Evolutionary conservation across 305 asterid species (phyloP), one percentile per base, ranked within the genome.

Genomic region (Solanum hybrid): DNA sequence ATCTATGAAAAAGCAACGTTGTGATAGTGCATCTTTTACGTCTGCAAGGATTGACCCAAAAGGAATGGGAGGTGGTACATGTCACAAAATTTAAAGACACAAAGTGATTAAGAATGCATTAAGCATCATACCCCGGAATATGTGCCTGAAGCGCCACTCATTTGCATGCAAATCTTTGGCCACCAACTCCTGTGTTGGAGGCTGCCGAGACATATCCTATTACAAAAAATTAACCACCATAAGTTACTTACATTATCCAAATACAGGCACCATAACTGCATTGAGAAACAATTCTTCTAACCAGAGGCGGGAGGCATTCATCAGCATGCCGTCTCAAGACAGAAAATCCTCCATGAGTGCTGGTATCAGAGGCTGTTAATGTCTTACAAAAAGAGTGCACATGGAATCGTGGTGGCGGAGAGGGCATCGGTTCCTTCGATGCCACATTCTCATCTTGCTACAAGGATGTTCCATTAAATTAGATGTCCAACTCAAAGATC

Each of bases 191-290:
- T 97, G 99, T 3, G 99, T 96, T 16, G 99, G 99, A 89, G 99
- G 99, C 90, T 95, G 98, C 91, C 94, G 91, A 88, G 99, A 93
- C 99, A 97, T 96, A 94, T 97, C 98, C 99, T 97, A 89, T 37
- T 33, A 78, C 78, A 78, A 31, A 57, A 64, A 46, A 88, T 34
- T 42, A 42, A 77, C 28, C 87, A 57, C 87, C 64, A 51, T 26
- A 20, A 88, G 78, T 77, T 89, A 87, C 86, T 18, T 64, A 89
- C 42, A 79, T 22, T 7, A 36, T 87, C 31, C 20, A 77, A 46
- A 31, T 12, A 46, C 51, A 83, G 83, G 39, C 31, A 84, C 88
- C 73, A 31, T 84, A 84, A 31, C 86, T 37, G 29, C 75, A 22
- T 88, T 12, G 29, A 20, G 40, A 76, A 37, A 83, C 73, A 86